phyloP scores from a whole-genome alignment of 2,329 filamentous ascomycete species.

The Hypoxylon sp. region DNA sequence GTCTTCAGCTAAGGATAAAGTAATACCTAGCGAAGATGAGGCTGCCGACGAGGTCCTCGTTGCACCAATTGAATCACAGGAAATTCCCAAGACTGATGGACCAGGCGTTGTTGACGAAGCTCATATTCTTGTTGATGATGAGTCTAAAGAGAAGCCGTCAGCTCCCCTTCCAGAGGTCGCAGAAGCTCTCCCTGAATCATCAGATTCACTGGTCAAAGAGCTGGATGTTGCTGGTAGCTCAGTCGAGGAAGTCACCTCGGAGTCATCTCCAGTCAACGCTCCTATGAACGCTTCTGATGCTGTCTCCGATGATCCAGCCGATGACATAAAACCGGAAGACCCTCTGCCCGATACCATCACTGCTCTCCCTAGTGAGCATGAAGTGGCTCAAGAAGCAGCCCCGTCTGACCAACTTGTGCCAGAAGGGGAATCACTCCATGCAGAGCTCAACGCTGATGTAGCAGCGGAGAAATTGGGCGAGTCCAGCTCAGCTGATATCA shows the following conservation, averaged over 20 bases:
- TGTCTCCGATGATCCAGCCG: background rate
- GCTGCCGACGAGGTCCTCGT: background rate
- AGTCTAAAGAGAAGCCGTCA: background rate
- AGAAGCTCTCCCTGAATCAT: background rate
- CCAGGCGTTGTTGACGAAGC: background rate
- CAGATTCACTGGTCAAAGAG: background rate
- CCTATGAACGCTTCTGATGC: background rate
- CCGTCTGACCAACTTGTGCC: background rate
- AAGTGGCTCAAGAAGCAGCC: background rate
- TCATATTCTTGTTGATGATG: background rate
- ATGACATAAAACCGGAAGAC: background rate
- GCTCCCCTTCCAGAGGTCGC: background rate
- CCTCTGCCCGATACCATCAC: background rate
- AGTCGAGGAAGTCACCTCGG: background rate
- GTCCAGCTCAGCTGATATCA: background rate
- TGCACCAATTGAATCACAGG: background rate
- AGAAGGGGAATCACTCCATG: background rate
- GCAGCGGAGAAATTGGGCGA: background rate
- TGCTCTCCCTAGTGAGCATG: background rate
- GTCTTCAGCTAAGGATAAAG: background rate
- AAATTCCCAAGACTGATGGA: background rate
- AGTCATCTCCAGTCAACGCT: constrained; percentile 1
- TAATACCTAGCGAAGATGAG: background rate
- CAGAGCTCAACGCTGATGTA: background rate
- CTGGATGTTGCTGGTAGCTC: background rate